Evolutionary conservation across 2,329 filamentous ascomycete species (phyloP).

Genomic region (Lasiodiplodia hormozganensis): DNA sequence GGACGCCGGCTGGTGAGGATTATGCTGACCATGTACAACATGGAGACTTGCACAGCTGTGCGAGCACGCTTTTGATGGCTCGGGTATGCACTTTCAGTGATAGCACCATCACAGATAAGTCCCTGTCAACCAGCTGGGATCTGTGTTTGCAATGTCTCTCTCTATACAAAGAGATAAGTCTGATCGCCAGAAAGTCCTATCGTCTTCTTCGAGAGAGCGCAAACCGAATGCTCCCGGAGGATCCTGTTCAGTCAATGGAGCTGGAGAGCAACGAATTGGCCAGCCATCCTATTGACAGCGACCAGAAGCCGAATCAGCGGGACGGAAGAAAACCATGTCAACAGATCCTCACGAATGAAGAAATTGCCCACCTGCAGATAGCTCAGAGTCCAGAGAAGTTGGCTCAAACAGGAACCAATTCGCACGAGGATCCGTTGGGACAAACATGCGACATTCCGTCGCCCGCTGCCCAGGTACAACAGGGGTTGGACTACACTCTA

Average conservation of each 20-base stretch:
- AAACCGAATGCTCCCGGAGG: background rate
- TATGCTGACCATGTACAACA: background rate
- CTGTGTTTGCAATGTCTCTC: background rate
- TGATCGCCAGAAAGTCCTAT: background rate
- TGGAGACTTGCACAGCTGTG: background rate
- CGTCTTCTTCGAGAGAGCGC: background rate
- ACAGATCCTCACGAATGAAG: background rate
- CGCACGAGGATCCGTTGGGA: background rate
- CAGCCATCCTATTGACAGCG: background rate
- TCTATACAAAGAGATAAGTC: background rate
- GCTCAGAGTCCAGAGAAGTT: background rate
- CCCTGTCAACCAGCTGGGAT: background rate
- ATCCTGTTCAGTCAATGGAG: background rate
- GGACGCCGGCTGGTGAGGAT: background rate
- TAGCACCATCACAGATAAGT: background rate
- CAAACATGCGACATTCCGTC: background rate
- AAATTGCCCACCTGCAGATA: background rate
- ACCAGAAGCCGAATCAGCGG: background rate
- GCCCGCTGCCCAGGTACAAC: background rate
- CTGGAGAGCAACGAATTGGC: background rate
- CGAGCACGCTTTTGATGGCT: conserved; percentile 4
- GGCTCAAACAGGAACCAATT: background rate
- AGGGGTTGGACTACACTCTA: background rate
- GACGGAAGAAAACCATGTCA: background rate
- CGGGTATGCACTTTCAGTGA: background rate